Evolutionary conservation across 768 basidiomycete genomes (phyloP).

Genomic region (Crassisporium funariophilum): DNA sequence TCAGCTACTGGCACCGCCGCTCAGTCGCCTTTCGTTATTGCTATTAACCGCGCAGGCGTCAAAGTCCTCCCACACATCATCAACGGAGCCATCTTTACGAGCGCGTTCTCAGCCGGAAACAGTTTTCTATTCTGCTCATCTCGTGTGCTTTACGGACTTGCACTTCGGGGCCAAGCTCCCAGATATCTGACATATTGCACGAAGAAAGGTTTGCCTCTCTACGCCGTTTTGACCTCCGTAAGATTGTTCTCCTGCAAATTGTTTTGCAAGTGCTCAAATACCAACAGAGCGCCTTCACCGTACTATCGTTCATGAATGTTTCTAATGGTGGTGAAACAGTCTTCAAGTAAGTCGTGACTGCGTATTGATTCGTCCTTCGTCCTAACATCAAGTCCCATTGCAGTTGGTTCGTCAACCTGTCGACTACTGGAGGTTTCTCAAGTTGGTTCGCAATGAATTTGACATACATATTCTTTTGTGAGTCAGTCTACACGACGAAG

Average conservation of each 20-base stretch:
- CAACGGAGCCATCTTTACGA: constrained; percentile 72
- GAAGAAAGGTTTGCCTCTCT: constrained; percentile 48
- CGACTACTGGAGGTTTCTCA: constrained; percentile 68
- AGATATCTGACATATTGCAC: constrained; percentile 46
- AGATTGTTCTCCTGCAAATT: constrained; percentile 9
- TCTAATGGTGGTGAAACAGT: constrained; percentile 56
- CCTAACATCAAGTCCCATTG: background rate
- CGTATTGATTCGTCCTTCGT: background rate
- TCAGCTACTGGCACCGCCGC: constrained; percentile 62
- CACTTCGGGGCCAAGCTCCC: constrained; percentile 53
- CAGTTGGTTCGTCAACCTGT: constrained; percentile 72
- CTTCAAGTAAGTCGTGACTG: constrained; percentile 45
- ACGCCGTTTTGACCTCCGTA: constrained; percentile 38
- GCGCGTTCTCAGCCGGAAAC: constrained; percentile 73
- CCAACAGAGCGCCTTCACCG: constrained; percentile 40
- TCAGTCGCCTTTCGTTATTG: constrained; percentile 84
- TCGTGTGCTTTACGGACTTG: constrained; percentile 54
- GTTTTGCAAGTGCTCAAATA: background rate
- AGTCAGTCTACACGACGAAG: constrained; percentile 23
- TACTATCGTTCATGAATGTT: constrained; percentile 69
- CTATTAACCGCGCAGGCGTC: constrained; percentile 71
- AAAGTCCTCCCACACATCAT: constrained; percentile 69
- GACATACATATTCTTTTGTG: constrained; percentile 74
- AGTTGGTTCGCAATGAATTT: constrained; percentile 69
- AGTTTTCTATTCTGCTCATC: constrained; percentile 61